Evolutionary conservation across 2,329 filamentous ascomycete genomes (phyloP).

Genomic region (Xylaria sp.): DNA sequence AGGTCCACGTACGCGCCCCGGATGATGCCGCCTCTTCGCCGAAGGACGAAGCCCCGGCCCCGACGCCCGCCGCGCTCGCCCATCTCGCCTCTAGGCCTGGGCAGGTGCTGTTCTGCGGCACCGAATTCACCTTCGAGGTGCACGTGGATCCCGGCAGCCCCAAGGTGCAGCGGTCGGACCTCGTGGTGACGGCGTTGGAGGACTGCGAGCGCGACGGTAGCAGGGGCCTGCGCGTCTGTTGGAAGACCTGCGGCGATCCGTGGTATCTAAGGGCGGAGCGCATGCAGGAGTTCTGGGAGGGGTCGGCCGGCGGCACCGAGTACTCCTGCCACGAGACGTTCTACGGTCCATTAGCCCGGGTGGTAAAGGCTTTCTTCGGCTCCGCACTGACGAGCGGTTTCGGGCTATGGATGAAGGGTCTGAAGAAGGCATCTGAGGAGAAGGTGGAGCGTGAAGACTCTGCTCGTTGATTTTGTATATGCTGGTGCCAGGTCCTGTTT

Average conservation of each 20-base stretch:
- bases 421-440: constrained; percentile 40
- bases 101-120: constrained; percentile 35
- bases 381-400: constrained; percentile 39
- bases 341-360: constrained; percentile 41
- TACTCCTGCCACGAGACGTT: constrained; percentile 52
- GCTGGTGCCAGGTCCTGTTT: no score
- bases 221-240: constrained; percentile 44
- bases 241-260: constrained; percentile 39
- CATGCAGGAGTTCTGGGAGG: constrained; percentile 47
- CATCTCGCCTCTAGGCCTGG: constrained; percentile 20
- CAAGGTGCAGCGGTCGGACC: constrained; percentile 19
- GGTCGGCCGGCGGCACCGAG: constrained; percentile 38
- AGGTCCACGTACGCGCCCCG: constrained; percentile 30
- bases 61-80: constrained; percentile 17
- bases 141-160: constrained; percentile 35
- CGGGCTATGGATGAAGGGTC: constrained; percentile 42
- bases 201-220: constrained; percentile 33
- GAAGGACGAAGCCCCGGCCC: neutral
- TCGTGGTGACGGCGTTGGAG: constrained; percentile 39
- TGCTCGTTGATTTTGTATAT: neutral
- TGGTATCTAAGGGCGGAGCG: constrained; percentile 43
- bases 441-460: neutral
- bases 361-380: constrained; percentile 40
- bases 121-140: constrained; percentile 39
- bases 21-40: neutral